These are phyloP conservation scores for Theileria parva DNA, from an alignment of 169 alveolate species.

Conservation along the genomic window DNA sequence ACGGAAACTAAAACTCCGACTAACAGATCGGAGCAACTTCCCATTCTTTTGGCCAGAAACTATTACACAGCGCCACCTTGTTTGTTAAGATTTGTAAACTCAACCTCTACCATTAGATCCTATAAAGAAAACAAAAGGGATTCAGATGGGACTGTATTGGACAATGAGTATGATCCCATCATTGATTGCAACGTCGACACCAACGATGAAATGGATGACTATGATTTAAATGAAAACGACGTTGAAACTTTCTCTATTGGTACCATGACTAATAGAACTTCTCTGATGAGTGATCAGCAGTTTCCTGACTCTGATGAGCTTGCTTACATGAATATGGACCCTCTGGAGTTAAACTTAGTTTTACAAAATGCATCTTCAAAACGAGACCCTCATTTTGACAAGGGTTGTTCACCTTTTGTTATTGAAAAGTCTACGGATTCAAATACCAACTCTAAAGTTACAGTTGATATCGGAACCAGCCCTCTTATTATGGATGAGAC, in stretches of 20 bases:
- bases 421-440: neutral
- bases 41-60: conserved; percentile 41
- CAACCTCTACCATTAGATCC: conserved; percentile 28
- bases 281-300: neutral
- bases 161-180: conserved; percentile 9
- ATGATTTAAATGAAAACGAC: neutral
- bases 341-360: conserved; percentile 13
- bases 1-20: conserved; percentile 48
- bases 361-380: conserved; percentile 11
- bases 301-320: conserved; percentile 9
- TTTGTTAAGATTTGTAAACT: conserved; percentile 33
- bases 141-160: conserved; percentile 28
- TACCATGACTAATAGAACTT: conserved; percentile 11
- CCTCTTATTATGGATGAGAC: conserved; percentile 3
- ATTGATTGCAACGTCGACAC: conserved; percentile 19
- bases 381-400: conserved; percentile 1
- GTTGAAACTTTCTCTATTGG: neutral
- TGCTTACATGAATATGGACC: conserved; percentile 11
- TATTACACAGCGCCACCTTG: conserved; percentile 64
- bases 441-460: neutral
- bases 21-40: conserved; percentile 51
- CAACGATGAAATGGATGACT: conserved; percentile 22
- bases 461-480: conserved; percentile 28
- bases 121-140: neutral
- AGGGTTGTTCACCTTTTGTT: conserved; percentile 18